Conservation (phyloP, 352 stramenopile genomes). For the Pythium coloratum region DNA sequence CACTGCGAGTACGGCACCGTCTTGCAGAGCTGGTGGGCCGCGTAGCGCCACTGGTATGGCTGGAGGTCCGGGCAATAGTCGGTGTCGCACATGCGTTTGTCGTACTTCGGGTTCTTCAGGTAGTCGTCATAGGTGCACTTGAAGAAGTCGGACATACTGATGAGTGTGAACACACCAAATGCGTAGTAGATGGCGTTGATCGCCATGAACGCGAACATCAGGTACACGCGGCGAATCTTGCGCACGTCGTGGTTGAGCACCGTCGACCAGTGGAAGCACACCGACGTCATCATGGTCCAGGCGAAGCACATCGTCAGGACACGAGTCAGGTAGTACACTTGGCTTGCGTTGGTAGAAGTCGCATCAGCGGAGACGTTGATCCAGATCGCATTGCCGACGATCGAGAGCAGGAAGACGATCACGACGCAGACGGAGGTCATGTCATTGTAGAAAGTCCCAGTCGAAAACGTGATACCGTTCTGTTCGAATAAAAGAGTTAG, state of each 20-base stretch:
- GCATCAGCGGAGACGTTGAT: slow-evolving; percentile 67
- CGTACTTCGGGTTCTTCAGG: slow-evolving; percentile 81
- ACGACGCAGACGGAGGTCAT: slow-evolving; percentile 81
- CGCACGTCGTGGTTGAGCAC: slow-evolving; percentile 72
- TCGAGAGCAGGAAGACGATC: slow-evolving; percentile 68
- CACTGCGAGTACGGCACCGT: slow-evolving; percentile 63
- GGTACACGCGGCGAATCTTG: slow-evolving; percentile 45
- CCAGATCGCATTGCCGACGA: slow-evolving; percentile 82
- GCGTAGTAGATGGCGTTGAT: slow-evolving; percentile 70
- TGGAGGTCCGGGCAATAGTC: slow-evolving; percentile 84
- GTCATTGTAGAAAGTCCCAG: slow-evolving; percentile 80
- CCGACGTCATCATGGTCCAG: slow-evolving; percentile 87
- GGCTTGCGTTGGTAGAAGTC: slow-evolving; percentile 42
- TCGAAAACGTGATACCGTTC: slow-evolving; percentile 82
- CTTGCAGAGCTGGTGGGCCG: slow-evolving; percentile 60
- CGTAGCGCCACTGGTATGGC: slow-evolving; percentile 80
- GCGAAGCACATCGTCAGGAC: slow-evolving; percentile 70
- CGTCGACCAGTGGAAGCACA: slow-evolving; percentile 84
- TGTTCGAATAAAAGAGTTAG: slow-evolving; percentile 20
- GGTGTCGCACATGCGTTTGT: slow-evolving; percentile 56
- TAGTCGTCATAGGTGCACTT: slow-evolving; percentile 89
- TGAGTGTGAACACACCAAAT: slow-evolving; percentile 63
- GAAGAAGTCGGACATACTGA: slow-evolving; percentile 77
- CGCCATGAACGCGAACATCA: slow-evolving; percentile 63
- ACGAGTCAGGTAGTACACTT: slow-evolving; percentile 76